Conservation (phyloP, 768 basidiomycete species). For the Mycena rebaudengoi region DNA sequence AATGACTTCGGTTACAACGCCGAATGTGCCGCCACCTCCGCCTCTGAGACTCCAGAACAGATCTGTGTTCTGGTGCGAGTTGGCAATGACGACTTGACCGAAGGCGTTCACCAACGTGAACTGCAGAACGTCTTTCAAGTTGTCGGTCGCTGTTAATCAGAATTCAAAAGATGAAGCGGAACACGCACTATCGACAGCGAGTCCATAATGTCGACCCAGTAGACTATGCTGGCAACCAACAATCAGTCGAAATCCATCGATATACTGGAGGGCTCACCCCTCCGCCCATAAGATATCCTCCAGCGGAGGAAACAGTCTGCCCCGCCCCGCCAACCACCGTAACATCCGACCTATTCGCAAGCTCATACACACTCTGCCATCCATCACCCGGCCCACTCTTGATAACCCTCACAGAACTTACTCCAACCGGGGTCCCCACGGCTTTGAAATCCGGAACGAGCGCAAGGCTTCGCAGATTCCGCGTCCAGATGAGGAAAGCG, state of each 20-base stretch:
- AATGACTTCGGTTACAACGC: slow-evolving; percentile 43
- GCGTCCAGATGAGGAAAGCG: slow-evolving; percentile 46
- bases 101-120: neutral
- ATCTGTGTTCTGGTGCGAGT: slow-evolving; percentile 40
- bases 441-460: neutral
- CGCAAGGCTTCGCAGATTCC: slow-evolving; percentile 36
- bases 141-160: neutral
- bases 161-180: neutral
- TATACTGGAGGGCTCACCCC: neutral
- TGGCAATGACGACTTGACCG: slow-evolving; percentile 23
- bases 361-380: neutral
- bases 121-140: neutral
- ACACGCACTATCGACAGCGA: slow-evolving; percentile 1
- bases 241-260: neutral
- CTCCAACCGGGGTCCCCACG: neutral
- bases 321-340: neutral
- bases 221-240: neutral
- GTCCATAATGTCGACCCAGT: slow-evolving; percentile 1
- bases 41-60: slow-evolving; percentile 51
- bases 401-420: neutral
- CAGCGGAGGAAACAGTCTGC: slow-evolving; percentile 3
- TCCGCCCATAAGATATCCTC: slow-evolving; percentile 4
- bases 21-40: slow-evolving; percentile 50
- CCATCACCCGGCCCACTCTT: neutral
- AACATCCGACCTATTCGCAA: slow-evolving; percentile 3